Conservation (phyloP, 495 filamentous ascomycete species). For the Hyphodiscus hymeniophilus region DNA sequence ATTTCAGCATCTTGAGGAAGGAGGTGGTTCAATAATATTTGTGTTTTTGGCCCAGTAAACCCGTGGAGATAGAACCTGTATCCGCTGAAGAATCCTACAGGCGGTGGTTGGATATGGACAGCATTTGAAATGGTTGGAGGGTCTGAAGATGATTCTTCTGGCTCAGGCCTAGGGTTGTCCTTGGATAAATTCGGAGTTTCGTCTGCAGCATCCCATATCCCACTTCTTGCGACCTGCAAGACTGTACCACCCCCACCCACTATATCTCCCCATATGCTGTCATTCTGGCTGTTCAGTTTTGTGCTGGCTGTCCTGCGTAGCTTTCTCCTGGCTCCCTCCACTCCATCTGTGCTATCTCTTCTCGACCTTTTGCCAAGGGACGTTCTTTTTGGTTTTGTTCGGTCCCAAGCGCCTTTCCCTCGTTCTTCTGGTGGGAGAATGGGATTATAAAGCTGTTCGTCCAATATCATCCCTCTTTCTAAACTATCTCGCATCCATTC, state of each 20-base stretch:
- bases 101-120: neutral
- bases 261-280: constrained; percentile 83
- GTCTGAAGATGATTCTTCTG: neutral
- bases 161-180: neutral
- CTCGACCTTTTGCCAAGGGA: constrained; percentile 40
- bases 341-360: constrained; percentile 22
- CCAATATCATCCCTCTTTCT: constrained; percentile 86
- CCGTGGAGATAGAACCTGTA: constrained; percentile 58
- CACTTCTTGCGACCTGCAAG: constrained; percentile 16
- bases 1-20: constrained; percentile 37
- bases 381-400: constrained; percentile 23
- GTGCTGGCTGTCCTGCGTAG: constrained; percentile 73
- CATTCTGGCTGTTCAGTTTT: constrained; percentile 68
- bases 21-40: constrained; percentile 36
- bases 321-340: constrained; percentile 47
- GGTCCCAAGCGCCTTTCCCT: constrained; percentile 70
- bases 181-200: constrained; percentile 4
- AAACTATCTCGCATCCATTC: constrained; percentile 85
- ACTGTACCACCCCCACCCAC: constrained; percentile 37
- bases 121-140: neutral
- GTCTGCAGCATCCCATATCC: constrained; percentile 12
- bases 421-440: constrained; percentile 56
- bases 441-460: constrained; percentile 77
- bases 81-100: constrained; percentile 39
- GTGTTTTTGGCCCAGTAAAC: constrained; percentile 38